Conservation (phyloP, 2,329 filamentous ascomycete genomes). For the Xylariaceae sp. region DNA sequence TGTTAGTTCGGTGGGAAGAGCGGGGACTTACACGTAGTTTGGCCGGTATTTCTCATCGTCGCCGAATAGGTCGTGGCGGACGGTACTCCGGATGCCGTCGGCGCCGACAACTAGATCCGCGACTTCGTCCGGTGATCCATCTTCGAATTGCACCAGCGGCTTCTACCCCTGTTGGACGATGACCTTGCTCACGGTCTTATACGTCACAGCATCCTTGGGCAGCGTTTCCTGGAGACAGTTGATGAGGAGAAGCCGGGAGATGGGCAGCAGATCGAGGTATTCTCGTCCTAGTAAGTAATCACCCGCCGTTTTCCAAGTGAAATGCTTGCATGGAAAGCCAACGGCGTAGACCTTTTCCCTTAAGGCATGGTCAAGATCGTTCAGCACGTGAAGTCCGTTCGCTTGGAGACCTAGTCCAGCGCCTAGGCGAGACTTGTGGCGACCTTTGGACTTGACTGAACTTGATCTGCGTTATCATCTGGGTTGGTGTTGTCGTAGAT, state of each 20-base stretch:
- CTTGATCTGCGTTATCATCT: background rate
- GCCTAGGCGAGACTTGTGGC: constrained; percentile 14
- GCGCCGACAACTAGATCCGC: constrained; percentile 16
- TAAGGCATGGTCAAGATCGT: constrained; percentile 12
- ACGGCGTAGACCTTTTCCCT: constrained; percentile 10
- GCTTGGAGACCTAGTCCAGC: constrained; percentile 20
- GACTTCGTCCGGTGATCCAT: constrained; percentile 13
- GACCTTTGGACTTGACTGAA: background rate
- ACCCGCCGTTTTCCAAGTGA: constrained; percentile 14
- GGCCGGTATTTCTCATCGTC: constrained; percentile 12
- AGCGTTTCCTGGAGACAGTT: constrained; percentile 14
- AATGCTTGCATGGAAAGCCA: constrained; percentile 17
- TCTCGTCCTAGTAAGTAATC: constrained; percentile 14
- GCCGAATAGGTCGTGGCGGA: constrained; percentile 14
- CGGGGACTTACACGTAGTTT: constrained; percentile 10
- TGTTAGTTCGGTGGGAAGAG: background rate
- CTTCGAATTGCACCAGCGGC: constrained; percentile 15
- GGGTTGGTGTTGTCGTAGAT: constrained; percentile 15
- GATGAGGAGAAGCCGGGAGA: constrained; percentile 17
- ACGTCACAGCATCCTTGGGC: constrained; percentile 6
- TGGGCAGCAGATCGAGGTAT: constrained; percentile 13
- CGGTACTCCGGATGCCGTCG: constrained; percentile 17
- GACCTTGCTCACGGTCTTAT: constrained; percentile 11
- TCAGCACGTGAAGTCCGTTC: constrained; percentile 13
- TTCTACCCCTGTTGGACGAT: constrained; percentile 6